Evolutionary conservation across 1,284 basidiomycete species (phyloP).

Genomic region (Ganoderma sinense): DNA sequence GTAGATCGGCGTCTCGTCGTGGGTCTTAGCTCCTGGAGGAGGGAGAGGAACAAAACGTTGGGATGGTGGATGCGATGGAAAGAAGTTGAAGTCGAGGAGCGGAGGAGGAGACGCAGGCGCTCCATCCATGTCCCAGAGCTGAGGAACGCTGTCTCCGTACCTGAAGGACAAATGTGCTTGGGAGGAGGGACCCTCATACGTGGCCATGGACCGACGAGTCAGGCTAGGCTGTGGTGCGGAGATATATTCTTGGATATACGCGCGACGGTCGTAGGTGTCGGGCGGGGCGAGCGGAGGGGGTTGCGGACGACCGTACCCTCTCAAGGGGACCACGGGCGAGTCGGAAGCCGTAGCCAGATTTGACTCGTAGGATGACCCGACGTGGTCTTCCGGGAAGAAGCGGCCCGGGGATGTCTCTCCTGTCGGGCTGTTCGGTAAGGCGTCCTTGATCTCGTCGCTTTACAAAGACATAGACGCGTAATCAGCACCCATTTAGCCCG

Average conservation of each 20-base stretch:
- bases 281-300: conserved; percentile 19
- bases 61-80: conserved; percentile 14
- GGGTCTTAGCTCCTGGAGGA: conserved; percentile 8
- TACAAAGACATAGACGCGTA: background rate
- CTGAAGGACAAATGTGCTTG: conserved; percentile 15
- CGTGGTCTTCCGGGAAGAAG: conserved; percentile 1
- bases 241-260: conserved; percentile 15
- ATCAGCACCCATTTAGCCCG: background rate
- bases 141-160: conserved; percentile 22
- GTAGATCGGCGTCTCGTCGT: conserved; percentile 11
- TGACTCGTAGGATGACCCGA: conserved; percentile 14
- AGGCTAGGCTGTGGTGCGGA: conserved; percentile 13
- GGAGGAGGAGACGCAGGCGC: conserved; percentile 30
- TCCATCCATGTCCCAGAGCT: conserved; percentile 32
- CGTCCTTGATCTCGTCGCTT: conserved; percentile 35
- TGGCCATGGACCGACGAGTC: conserved; percentile 5
- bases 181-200: conserved; percentile 12
- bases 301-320: conserved; percentile 3
- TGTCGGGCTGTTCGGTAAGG: conserved; percentile 30
- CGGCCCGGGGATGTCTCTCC: conserved; percentile 15
- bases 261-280: conserved; percentile 13
- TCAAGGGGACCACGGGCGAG: background rate
- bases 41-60: conserved; percentile 14
- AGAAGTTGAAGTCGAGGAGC: conserved; percentile 25
- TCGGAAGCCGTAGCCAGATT: background rate